Conservation (phyloP, 495 filamentous ascomycete genomes). For the Rhypophila decipiens region DNA sequence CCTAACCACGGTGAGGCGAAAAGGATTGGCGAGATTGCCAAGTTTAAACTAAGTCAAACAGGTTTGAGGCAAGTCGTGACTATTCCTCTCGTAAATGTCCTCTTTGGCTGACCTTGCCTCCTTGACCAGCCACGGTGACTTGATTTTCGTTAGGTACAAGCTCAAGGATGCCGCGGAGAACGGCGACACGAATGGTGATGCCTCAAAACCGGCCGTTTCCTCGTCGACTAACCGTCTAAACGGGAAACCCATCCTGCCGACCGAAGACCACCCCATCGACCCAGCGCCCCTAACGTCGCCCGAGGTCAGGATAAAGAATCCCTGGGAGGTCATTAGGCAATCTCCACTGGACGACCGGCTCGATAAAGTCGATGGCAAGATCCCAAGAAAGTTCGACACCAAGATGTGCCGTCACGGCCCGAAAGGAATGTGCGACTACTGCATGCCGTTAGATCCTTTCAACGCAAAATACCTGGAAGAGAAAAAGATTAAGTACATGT, state of each 20-base stretch:
- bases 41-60: constrained; percentile 61
- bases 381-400: constrained; percentile 62
- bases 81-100: not conserved
- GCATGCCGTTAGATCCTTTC: constrained; percentile 96
- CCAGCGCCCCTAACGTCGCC: constrained; percentile 51
- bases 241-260: constrained; percentile 65
- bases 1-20: constrained; percentile 70
- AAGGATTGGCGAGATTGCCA: constrained; percentile 57
- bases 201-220: constrained; percentile 27
- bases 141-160: constrained; percentile 78
- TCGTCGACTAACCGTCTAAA: constrained; percentile 61
- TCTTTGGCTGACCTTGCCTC: constrained; percentile 9
- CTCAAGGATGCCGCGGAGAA: constrained; percentile 31
- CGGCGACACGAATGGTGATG: constrained; percentile 30
- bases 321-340: constrained; percentile 88
- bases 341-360: constrained; percentile 77
- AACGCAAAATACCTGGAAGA: constrained; percentile 78
- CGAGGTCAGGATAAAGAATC: constrained; percentile 67
- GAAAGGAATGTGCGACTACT: constrained; percentile 99
- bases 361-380: constrained; percentile 91
- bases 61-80: constrained; percentile 55
- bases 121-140: constrained; percentile 70
- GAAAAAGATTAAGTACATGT: constrained; percentile 97
- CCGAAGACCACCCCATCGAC: constrained; percentile 59
- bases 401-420: constrained; percentile 94